Conservation (phyloP, 2,329 filamentous ascomycete genomes). For the Xylariaceae sp. region DNA sequence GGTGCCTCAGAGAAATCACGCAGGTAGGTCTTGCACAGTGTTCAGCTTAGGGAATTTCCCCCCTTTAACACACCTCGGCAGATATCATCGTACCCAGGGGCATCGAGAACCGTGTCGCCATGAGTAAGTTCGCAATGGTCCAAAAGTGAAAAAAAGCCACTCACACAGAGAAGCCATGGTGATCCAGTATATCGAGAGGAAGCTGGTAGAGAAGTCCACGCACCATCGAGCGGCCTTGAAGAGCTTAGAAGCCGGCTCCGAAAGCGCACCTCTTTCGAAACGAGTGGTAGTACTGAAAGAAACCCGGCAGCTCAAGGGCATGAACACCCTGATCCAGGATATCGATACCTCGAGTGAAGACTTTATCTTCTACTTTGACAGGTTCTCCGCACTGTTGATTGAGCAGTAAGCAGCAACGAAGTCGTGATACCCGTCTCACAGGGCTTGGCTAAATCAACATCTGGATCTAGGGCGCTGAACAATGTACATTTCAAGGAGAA, state of each 20-base stretch:
- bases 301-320: slow-evolving; percentile 75
- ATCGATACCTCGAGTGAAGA: slow-evolving; percentile 76
- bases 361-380: slow-evolving; percentile 96
- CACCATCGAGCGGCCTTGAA: slow-evolving; percentile 75
- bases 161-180: slow-evolving; percentile 64
- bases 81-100: slow-evolving; percentile 94
- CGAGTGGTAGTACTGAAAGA: slow-evolving; percentile 70
- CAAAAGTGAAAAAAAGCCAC: neutral
- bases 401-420: slow-evolving; percentile 53
- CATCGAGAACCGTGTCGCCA: slow-evolving; percentile 90
- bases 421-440: neutral
- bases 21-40: slow-evolving; percentile 47
- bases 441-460: neutral
- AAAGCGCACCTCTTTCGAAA: slow-evolving; percentile 65
- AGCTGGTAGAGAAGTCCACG: slow-evolving; percentile 77
- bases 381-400: slow-evolving; percentile 76
- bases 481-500: slow-evolving; percentile 63
- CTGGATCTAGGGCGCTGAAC: slow-evolving; percentile 59
- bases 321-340: slow-evolving; percentile 86
- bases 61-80: slow-evolving; percentile 22
- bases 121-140: slow-evolving; percentile 46
- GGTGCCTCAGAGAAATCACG: slow-evolving; percentile 82
- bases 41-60: neutral
- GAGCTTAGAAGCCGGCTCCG: slow-evolving; percentile 66
- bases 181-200: slow-evolving; percentile 84